A percentile compares a stretch with the other conserved stretches of the same genome.
Evolutionary conservation across 1,284 basidiomycete species (phyloP).

Genomic region (Ustilago hordei): DNA sequence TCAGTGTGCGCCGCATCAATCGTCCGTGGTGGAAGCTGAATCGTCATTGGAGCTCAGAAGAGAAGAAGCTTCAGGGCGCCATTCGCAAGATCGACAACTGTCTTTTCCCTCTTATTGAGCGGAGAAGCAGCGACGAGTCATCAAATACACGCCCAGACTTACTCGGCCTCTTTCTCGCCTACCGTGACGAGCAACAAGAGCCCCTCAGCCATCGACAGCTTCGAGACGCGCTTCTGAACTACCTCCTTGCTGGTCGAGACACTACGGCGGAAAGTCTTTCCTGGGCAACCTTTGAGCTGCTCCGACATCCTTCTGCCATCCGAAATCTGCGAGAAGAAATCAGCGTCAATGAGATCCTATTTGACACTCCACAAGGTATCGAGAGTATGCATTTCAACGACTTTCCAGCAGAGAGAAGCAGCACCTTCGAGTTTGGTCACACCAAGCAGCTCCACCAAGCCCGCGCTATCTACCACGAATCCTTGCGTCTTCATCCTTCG

Average conservation of each 20-base stretch:
- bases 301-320: conserved; percentile 23
- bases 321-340: conserved; percentile 28
- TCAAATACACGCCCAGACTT: conserved; percentile 25
- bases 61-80: conserved; percentile 4
- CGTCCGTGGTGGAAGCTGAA: conserved; percentile 32
- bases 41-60: conserved; percentile 10
- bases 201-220: conserved; percentile 34
- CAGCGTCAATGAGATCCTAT: background rate
- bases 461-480: conserved; percentile 36
- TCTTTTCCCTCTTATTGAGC: background rate
- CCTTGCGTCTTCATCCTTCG: conserved; percentile 41
- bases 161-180: conserved; percentile 42
- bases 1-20: conserved; percentile 17
- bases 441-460: conserved; percentile 18
- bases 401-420: conserved; percentile 4
- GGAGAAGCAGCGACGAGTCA: background rate
- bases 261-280: conserved; percentile 47
- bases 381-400: background rate
- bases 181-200: conserved; percentile 25
- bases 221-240: conserved; percentile 46
- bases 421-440: conserved; percentile 32
- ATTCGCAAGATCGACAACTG: background rate
- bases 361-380: background rate
- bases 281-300: conserved; percentile 43
- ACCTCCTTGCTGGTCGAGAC: conserved; percentile 50